Base-by-base conservation (phyloP, 805 yeast genomes). In the Lipomyces oligophaga region DNA sequence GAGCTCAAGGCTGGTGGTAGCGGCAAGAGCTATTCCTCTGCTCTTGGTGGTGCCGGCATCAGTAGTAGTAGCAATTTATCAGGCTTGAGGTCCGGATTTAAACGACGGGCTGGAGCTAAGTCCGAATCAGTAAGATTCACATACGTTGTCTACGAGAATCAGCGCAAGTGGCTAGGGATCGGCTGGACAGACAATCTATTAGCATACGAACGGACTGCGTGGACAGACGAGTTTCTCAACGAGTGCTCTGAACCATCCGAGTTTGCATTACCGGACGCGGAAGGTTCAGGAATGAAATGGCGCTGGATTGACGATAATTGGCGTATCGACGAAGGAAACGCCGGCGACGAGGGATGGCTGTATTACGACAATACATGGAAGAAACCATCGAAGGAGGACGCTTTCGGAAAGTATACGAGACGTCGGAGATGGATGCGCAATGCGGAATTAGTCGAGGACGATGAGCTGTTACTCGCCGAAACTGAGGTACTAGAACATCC, bases 161-260 rank as follows among this genome's bases (percentile, higher is more conserved):
- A 90, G 69, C 79, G 98, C 62, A 80, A 94, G 60, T 90, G 98
- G 98, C 73, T 90, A 32, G 97, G 97, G 11, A 85, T 90, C 58
- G 98, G 98, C 10, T 90, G 98, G 98, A 90, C 97, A 0, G 74
- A 94, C 13, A 88, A 88, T 61, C 73, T 93, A 63, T 73, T 93
- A 52, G 82, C 94, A 40, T 90, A 90, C 63, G 98, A 90, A 67
- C 77, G 98, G 62, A 81, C 95, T 0, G 83, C 97, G 3, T 90
- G 97, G 97, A 89, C 97, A 0, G 98, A 90, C 63, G 97, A 89
- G 64, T 89, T 88, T 61, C 71, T 88, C 53, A 90, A 89, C 65
- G 96, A 88, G 63, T 77, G 86, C 1, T 79, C 83, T 4, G 72
- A 88, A 6, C 81, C 89, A 16, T 93, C 83, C 4, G 67, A 74